Base-by-base conservation (phyloP, 2,329 filamentous ascomycete genomes). In the Torrubiella hemipterigena region DNA sequence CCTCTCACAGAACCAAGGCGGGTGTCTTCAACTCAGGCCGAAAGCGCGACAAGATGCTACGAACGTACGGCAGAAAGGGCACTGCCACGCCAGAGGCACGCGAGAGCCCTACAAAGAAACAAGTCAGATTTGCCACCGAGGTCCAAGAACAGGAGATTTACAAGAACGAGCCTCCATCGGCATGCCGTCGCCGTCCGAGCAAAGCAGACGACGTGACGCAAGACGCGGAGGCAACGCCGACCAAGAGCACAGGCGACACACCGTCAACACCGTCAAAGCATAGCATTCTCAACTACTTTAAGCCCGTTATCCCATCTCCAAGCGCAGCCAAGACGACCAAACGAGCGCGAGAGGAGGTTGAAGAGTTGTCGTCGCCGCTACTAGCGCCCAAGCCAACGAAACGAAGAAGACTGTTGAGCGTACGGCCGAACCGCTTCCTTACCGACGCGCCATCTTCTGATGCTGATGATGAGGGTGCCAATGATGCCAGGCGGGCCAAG, bases 261-360 rank as follows among this genome's bases (percentile, higher is more conserved):
- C 12, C 18, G 5, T 15, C 32, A 7, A 24, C 30, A 2, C 18
- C 7, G 13, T 28, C 29, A 2, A 59, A 53, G 30, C 45, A 47
- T 0, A 59, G 58, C 0, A 63, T 63, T 6, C 38, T 62, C 29
- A 54, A 41, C 33, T 63, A 61, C 36, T 63, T 63, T 40, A 55
- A 55, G 22, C 58, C 51, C 3, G n/a, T 52, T 11, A 31, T 41
- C 13, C 34, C 34, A 1, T 30, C 36, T 4, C 34, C 34, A 12
- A 35, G 36, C 2, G 38, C 3, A 27, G 27, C 6, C 5, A 31
- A 11, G n/a, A 27, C 8, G 19, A 28, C 15, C 7, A 30, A 24
- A 40, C 32, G 34, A 41, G 2, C 24, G 31, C 4, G 30, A 48
- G 8, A n/a, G n/a, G n/a, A n/a, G n/a, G n/a, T n/a, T n/a, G n/a